phyloP scores from a whole-genome alignment of 768 basidiomycete genomes.

The Rhodotorula taiwanensis region DNA sequence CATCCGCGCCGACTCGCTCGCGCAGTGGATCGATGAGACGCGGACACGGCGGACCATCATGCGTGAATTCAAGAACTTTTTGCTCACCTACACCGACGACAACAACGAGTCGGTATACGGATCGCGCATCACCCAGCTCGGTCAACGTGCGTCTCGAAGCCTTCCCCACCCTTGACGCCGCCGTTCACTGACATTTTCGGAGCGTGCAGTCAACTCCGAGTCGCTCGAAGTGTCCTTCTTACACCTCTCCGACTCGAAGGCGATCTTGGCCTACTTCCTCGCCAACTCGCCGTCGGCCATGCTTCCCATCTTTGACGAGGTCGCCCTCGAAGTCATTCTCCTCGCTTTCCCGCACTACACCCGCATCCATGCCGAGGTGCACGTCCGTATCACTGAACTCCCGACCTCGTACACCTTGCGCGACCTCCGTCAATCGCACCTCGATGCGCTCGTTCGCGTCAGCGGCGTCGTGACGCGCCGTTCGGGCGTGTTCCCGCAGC shows the following conservation, averaged over 20 bases:
- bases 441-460: conserved; percentile 92
- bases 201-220: conserved; percentile 77
- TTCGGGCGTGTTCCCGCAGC: conserved; percentile 95
- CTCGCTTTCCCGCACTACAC: conserved; percentile 94
- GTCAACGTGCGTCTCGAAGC: conserved; percentile 72
- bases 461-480: conserved; percentile 92
- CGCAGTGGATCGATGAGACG: conserved; percentile 94
- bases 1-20: conserved; percentile 93
- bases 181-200: not conserved
- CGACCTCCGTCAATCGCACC: conserved; percentile 81
- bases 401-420: conserved; percentile 83
- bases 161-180: not conserved
- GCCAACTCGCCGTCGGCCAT: conserved; percentile 89
- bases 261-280: conserved; percentile 94
- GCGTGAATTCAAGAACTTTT: conserved; percentile 86
- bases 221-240: conserved; percentile 95
- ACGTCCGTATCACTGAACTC: conserved; percentile 91
- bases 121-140: conserved; percentile 81
- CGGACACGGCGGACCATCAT: conserved; percentile 83
- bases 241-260: conserved; percentile 85
- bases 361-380: conserved; percentile 94
- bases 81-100: conserved; percentile 93
- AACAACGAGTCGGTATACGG: conserved; percentile 88
- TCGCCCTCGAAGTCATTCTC: conserved; percentile 86
- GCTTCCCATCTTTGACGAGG: conserved; percentile 89